Base-by-base conservation (phyloP, 1,139 yeast species). In the Candida dubliniensis region DNA sequence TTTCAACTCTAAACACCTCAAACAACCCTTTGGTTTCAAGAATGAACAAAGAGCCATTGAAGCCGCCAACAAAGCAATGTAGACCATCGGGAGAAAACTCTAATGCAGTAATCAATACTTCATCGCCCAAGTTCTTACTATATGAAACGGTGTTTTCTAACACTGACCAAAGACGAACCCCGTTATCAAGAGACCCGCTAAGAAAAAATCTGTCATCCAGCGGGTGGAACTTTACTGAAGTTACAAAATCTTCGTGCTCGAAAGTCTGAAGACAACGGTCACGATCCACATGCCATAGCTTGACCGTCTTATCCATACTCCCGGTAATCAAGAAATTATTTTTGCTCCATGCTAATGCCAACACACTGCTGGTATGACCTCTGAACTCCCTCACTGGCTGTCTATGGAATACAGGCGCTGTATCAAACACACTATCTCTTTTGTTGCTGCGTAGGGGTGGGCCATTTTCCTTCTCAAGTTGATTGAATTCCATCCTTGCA, bases 331-430 rank as follows among this genome's bases (percentile, higher is more conserved):
- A 62, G 52, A 91, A 91, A 57, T 84, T 85, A 64, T 90, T 90
- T 53, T 85, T 86, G 45, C 95, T 85, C 98, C 98, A 91, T 55
- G 88, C 88, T 35, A 91, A 60, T 9, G 87, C 81, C 31, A 89
- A 64, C 24, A 91, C 75, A 49, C 88, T 86, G 40, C 79, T 78
- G 0, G 77, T 65, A 61, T 91, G 98, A 24, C 89, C 95, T 38
- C 61, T 65, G 49, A 81, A 85, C 14, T 76, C 75, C 27, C 79
- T 71, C 11, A 75, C 61, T 0, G 97, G 96, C 25, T 62, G 63
- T n/a, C 81, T 79, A 53, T 83, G 85, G 60, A 91, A 90, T 1
- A 91, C 88, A 0, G 96, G 95, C 0, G 96, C 95, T 53, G 77
- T 75, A 4, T 67, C 64, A 40, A 56, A 69, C 3, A 60, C 55